Conservation (phyloP, 768 basidiomycete genomes). For the Russula griseocarnosa region DNA sequence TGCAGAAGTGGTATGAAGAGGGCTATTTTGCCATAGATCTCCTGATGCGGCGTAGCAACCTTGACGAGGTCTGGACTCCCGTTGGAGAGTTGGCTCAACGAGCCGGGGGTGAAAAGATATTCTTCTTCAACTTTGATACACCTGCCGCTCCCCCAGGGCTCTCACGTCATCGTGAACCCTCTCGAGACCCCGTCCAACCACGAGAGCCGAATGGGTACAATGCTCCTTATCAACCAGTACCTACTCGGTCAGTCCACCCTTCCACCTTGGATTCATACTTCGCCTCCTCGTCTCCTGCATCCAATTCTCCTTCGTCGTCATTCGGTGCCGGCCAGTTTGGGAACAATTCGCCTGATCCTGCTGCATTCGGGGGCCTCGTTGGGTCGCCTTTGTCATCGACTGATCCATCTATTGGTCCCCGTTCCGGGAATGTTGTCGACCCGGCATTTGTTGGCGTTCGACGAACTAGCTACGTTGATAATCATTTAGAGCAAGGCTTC, state of each 20-base stretch:
- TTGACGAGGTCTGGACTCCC: slow-evolving; percentile 65
- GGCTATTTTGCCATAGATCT: slow-evolving; percentile 84
- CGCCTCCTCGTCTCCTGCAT: slow-evolving; percentile 49
- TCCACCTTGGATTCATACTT: slow-evolving; percentile 65
- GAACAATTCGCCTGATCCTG: slow-evolving; percentile 66
- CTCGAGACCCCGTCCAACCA: slow-evolving; percentile 42
- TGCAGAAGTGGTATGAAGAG: slow-evolving; percentile 94
- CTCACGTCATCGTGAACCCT: slow-evolving; percentile 46
- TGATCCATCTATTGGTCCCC: slow-evolving; percentile 19
- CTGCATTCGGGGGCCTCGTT: slow-evolving; percentile 49
- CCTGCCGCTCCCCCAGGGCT: slow-evolving; percentile 52
- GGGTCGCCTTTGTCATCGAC: slow-evolving; percentile 33
- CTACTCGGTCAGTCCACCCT: slow-evolving; percentile 53
- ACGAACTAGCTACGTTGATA: slow-evolving; percentile 22
- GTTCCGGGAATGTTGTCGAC: slow-evolving; percentile 20
- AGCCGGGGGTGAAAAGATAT: slow-evolving; percentile 55
- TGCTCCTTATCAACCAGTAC: slow-evolving; percentile 64
- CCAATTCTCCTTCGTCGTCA: slow-evolving; percentile 72
- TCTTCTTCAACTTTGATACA: slow-evolving; percentile 50
- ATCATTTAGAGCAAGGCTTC: slow-evolving; percentile 24
- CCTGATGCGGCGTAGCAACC: slow-evolving; percentile 73
- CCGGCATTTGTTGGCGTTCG: slow-evolving; percentile 13
- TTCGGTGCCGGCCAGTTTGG: slow-evolving; percentile 60
- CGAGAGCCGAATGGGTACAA: slow-evolving; percentile 42
- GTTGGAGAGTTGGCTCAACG: slow-evolving; percentile 56